phyloP scores from a whole-genome alignment of 768 basidiomycete species.

The Termitomyces sp. region DNA sequence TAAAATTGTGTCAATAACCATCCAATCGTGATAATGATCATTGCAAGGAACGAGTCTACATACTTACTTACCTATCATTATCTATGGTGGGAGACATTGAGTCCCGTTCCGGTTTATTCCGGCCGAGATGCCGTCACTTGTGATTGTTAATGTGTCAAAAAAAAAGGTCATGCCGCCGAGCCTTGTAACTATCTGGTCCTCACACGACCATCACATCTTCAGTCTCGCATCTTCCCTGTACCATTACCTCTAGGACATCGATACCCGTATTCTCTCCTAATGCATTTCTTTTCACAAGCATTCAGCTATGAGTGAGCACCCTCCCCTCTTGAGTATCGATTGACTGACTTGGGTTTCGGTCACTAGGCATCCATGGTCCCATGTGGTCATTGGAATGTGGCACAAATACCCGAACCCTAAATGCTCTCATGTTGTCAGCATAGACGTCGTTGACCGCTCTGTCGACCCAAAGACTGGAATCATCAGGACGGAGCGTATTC shows the following conservation, averaged over 20 bases:
- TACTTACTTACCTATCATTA: no score
- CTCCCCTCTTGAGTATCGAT: conserved; percentile 4
- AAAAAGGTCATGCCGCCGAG: conserved; percentile 5
- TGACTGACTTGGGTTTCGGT: conserved; percentile 11
- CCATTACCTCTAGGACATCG: conserved; percentile 18
- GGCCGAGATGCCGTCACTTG: conserved; percentile 13
- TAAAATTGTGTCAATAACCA: no score
- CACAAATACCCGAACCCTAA: conserved; percentile 95
- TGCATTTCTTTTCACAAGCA: conserved; percentile 87
- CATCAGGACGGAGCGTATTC: conserved; percentile 85
- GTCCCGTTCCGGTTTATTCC: conserved; percentile 12
- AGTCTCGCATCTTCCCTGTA: conserved; percentile 23
- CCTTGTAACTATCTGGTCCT: conserved; percentile 8
- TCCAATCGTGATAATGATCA: no score
- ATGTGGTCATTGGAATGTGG: conserved; percentile 92
- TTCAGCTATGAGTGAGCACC: conserved; percentile 77
- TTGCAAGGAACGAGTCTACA: no score
- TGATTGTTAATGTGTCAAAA: neutral
- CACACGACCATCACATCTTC: conserved; percentile 9
- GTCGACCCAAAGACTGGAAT: conserved; percentile 83
- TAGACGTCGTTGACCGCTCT: conserved; percentile 83
- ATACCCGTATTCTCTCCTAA: conserved; percentile 31
- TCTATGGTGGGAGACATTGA: no score
- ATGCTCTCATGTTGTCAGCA: conserved; percentile 82
- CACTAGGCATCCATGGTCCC: conserved; percentile 81